A percentile compares a stretch with the other conserved stretches of the same genome.
phyloP scores from a whole-genome alignment of 1,139 yeast genomes.

The Yamadazyma friedrichii region DNA sequence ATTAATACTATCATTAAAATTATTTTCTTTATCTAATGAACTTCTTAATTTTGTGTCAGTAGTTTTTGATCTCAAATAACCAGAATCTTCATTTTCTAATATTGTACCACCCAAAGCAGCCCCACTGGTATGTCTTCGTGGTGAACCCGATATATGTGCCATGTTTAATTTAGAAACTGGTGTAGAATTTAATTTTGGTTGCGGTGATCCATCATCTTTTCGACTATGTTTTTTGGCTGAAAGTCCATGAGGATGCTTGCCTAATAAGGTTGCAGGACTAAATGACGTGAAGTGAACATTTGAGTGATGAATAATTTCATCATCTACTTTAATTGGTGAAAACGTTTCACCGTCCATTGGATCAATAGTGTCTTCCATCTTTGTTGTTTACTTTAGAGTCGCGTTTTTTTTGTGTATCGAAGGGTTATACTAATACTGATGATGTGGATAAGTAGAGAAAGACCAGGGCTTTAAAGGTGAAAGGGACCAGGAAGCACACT shows the following conservation, averaged over 20 bases:
- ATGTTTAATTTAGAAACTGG: constrained; percentile 2
- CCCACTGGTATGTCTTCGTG: constrained; percentile 1
- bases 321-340: constrained; percentile 7
- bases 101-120: background rate
- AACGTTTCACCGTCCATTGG: constrained; percentile 8
- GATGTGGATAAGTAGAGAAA: too few species aligned
- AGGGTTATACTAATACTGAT: too few species aligned
- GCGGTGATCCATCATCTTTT: constrained; percentile 16
- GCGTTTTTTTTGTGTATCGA: background rate
- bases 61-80: constrained; percentile 11
- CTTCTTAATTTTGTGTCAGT: constrained; percentile 10
- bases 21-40: constrained; percentile 16
- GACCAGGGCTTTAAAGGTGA: background rate
- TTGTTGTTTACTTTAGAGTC: constrained; percentile 1
- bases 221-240: constrained; percentile 36
- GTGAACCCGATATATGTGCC: constrained; percentile 1
- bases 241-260: constrained; percentile 48
- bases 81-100: background rate
- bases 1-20: constrained; percentile 12
- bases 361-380: constrained; percentile 4
- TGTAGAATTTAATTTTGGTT: constrained; percentile 1
- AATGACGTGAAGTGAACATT: constrained; percentile 1
- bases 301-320: constrained; percentile 4
- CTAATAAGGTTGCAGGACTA: constrained; percentile 10
- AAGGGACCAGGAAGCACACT: too few species aligned